Base-by-base conservation (phyloP, 257 asterid genomes). In the Rehmannia glutinosa region DNA sequence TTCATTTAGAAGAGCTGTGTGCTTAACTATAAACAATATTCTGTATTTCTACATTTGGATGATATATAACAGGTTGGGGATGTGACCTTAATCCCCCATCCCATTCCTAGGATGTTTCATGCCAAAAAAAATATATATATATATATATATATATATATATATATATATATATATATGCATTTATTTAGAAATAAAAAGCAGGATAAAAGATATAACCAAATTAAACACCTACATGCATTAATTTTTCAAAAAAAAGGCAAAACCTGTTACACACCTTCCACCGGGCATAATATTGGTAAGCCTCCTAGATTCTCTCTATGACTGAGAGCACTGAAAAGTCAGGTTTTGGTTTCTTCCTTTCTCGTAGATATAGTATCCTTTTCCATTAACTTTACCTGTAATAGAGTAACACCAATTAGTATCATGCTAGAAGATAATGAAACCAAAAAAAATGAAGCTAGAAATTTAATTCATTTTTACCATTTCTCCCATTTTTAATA, bases 381-480 rank as follows among this genome's bases (percentile, higher is more conserved):
- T 80, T 30, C 99, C 97, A 78, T 89, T 94, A 70, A 17, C 87
- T 81, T 94, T 94, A 72, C 99, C 99, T 94, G 87, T 42, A 82
- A 39, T 12, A 57, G 21, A 51, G 24, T 28, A 57, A 30, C 19
- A 50, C 63, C 54, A 73, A n/a, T n/a, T n/a, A n/a, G n/a, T n/a
- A n/a, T n/a, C n/a, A n/a, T n/a, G n/a, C n/a, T 70, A 69, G 36
- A 30, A 57, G 21, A 23, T 49, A 65, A 53, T 60, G 27, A 21
- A 32, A 68, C 59, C 39, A 38, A 52, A 45, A 51, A 8, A 43
- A 50, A 17, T 50, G n/a, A 20, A 50, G 19, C n/a, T n/a, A n/a
- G n/a, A n/a, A n/a, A n/a, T n/a, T n/a, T n/a, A n/a, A n/a, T n/a
- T n/a, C n/a, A n/a, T 55, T 6, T 42, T 69, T 80, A 94, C 98